Conservation (phyloP, 2,329 filamentous ascomycete species). For the Claviceps sp. region DNA sequence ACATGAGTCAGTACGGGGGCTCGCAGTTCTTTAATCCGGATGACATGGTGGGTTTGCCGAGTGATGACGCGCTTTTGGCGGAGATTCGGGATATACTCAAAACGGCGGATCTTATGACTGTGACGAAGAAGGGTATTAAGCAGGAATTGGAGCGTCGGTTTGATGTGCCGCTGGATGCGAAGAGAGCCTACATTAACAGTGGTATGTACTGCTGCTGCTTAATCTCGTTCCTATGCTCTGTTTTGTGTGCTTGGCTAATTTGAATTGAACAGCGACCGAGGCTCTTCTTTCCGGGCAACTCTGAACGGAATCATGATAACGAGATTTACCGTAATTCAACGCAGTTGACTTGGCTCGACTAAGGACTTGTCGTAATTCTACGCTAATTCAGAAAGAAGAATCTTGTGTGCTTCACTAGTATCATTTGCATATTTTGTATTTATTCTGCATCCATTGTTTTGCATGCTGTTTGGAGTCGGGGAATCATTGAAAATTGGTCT, state of each 20-base stretch:
- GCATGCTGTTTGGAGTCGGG: conserved; percentile 1
- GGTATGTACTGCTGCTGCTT: conserved; percentile 42
- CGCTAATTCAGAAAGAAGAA: background rate
- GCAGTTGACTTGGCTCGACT: too few relatives aligned
- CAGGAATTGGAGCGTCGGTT: conserved; percentile 83
- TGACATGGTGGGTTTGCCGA: conserved; percentile 64
- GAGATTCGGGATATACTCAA: conserved; percentile 91
- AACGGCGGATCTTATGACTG: conserved; percentile 88
- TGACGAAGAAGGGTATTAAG: conserved; percentile 98
- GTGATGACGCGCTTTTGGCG: conserved; percentile 76
- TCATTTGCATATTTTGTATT: background rate
- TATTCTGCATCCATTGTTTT: background rate
- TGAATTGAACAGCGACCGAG: conserved; percentile 48
- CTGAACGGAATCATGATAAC: conserved; percentile 24
- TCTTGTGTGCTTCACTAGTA: background rate
- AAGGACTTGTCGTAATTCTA: too few relatives aligned
- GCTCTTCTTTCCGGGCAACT: conserved; percentile 66
- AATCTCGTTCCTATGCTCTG: conserved; percentile 6
- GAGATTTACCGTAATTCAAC: too few relatives aligned
- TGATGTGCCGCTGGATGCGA: conserved; percentile 70
- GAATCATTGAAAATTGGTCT: background rate
- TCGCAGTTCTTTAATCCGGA: conserved; percentile 47
- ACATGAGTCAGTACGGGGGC: conserved; percentile 47
- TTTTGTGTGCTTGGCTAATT: conserved; percentile 3
- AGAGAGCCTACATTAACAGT: conserved; percentile 86